phyloP scores from a whole-genome alignment of 805 yeast genomes.

The Priceomyces fermenticarens region DNA sequence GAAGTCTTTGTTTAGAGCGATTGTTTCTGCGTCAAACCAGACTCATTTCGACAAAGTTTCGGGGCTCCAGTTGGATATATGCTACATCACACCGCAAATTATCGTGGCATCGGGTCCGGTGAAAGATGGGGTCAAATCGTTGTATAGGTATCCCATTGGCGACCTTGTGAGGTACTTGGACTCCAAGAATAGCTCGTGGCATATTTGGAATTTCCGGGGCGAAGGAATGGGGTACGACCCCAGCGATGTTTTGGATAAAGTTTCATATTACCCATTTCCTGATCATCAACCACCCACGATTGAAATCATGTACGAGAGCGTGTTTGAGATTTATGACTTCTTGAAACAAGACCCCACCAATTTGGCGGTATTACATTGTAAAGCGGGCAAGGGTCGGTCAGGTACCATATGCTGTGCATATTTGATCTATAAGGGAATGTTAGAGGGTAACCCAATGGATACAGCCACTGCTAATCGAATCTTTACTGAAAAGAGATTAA shows the following conservation, averaged over 20 bases:
- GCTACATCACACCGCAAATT: constrained; percentile 61
- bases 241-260: constrained; percentile 32
- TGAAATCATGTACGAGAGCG: constrained; percentile 39
- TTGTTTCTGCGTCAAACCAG: constrained; percentile 13
- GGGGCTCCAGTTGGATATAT: constrained; percentile 52
- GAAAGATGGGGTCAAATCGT: constrained; percentile 33
- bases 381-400: constrained; percentile 89
- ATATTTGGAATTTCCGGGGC: constrained; percentile 66
- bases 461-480: constrained; percentile 39
- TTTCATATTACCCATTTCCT: constrained; percentile 54
- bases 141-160: constrained; percentile 51
- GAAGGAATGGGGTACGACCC: constrained; percentile 46
- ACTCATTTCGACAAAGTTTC: constrained; percentile 13
- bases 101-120: constrained; percentile 80
- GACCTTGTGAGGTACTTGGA: constrained; percentile 51
- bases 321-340: constrained; percentile 45
- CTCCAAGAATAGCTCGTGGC: constrained; percentile 59
- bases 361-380: constrained; percentile 78
- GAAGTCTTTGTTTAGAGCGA: constrained; percentile 13
- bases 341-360: constrained; percentile 30
- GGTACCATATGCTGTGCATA: constrained; percentile 75
- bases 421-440: constrained; percentile 46
- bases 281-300: constrained; percentile 82
- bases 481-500: constrained; percentile 61
- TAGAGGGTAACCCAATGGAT: background rate